phyloP scores from a whole-genome alignment of 1,284 basidiomycete genomes.

The Apiotrichum veenhuisii region DNA sequence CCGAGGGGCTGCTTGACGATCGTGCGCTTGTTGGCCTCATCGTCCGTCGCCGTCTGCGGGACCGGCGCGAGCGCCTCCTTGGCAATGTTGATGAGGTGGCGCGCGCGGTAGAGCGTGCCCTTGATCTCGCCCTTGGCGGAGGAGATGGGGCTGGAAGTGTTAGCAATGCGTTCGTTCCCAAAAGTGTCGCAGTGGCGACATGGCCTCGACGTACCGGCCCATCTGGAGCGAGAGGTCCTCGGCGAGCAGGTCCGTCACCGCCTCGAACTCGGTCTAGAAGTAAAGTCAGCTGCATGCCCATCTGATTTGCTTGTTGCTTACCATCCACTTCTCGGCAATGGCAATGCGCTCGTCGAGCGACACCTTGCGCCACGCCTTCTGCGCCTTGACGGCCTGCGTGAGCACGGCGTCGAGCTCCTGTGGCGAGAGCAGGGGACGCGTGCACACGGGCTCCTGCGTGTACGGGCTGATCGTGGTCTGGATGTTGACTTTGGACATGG shows the following conservation, averaged over 20 bases:
- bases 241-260: slow-evolving; percentile 64
- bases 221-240: slow-evolving; percentile 73
- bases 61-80: slow-evolving; percentile 70
- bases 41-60: slow-evolving; percentile 67
- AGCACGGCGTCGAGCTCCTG: slow-evolving; percentile 61
- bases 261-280: slow-evolving; percentile 67
- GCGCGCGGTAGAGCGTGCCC: slow-evolving; percentile 74
- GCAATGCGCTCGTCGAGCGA: slow-evolving; percentile 67
- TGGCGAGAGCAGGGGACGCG: slow-evolving; percentile 46
- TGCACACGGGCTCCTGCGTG: slow-evolving; percentile 51
- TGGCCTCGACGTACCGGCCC: slow-evolving; percentile 58
- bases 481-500: slow-evolving; percentile 38
- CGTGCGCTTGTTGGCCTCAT: slow-evolving; percentile 73
- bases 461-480: slow-evolving; percentile 55
- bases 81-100: slow-evolving; percentile 82
- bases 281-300: slow-evolving; percentile 60
- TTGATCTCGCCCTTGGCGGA: slow-evolving; percentile 73
- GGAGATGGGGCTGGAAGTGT: slow-evolving; percentile 62
- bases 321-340: slow-evolving; percentile 72
- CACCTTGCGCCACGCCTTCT: slow-evolving; percentile 67
- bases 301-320: slow-evolving; percentile 51
- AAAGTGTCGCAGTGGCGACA: no score
- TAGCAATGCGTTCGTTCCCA: not conserved
- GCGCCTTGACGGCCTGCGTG: slow-evolving; percentile 59
- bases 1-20: slow-evolving; percentile 81